Conservation (phyloP, 495 filamentous ascomycete species). For the Articulospora tetracladia region DNA sequence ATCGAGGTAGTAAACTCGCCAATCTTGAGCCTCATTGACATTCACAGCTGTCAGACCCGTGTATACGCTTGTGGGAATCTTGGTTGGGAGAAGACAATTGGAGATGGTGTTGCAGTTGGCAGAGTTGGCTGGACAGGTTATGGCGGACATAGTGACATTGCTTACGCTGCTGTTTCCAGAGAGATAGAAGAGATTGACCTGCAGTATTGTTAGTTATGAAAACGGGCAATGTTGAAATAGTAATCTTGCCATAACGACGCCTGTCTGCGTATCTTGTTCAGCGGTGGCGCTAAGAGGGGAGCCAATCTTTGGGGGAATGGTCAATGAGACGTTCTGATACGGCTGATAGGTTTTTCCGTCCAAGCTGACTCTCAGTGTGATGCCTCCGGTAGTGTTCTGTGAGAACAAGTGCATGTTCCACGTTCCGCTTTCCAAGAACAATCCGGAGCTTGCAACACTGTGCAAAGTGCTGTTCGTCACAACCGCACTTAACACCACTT, state of each 20-base stretch:
- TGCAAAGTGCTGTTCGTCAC: slow-evolving; percentile 1
- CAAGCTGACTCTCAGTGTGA: slow-evolving; percentile 8
- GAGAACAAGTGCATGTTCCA: slow-evolving; percentile 17
- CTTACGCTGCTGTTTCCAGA: slow-evolving; percentile 2
- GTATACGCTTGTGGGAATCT: not conserved
- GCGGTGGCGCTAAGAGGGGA: slow-evolving; percentile 13
- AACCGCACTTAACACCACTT: not conserved
- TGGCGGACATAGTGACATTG: slow-evolving; percentile 11
- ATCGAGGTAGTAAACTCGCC: slow-evolving; percentile 15
- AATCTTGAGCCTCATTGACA: slow-evolving; percentile 14
- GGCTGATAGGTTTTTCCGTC: slow-evolving; percentile 4
- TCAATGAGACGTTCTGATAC: not conserved
- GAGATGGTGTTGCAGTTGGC: slow-evolving; percentile 5
- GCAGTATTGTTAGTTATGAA: not conserved
- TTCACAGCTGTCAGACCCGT: slow-evolving; percentile 15
- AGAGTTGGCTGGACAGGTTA: slow-evolving; percentile 5
- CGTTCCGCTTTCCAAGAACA: slow-evolving; percentile 7
- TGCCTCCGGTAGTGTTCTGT: slow-evolving; percentile 10
- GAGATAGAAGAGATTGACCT: slow-evolving; percentile 17
- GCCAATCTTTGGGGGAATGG: slow-evolving; percentile 5
- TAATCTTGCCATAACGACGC: slow-evolving; percentile 5
- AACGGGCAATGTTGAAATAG: not conserved
- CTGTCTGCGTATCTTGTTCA: not conserved
- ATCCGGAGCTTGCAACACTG: slow-evolving; percentile 15
- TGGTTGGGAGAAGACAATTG: slow-evolving; percentile 5